Conservation (phyloP, 2,329 filamentous ascomycete species). For the Podosphaera fusca region DNA sequence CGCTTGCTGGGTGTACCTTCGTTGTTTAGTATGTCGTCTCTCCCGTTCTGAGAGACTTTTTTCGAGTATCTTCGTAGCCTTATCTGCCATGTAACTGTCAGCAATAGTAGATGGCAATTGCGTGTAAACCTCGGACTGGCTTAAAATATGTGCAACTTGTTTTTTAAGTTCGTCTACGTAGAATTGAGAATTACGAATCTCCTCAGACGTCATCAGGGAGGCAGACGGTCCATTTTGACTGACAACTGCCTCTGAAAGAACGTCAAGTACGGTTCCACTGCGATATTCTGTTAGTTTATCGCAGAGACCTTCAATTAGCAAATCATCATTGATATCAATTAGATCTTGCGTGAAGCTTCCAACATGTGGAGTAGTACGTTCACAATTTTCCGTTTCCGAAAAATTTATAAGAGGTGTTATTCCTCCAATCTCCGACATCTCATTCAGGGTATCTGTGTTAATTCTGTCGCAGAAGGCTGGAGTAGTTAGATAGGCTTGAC, state of each 20-base stretch:
- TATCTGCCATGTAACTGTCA: no score
- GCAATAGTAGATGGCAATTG: no score
- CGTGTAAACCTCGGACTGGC: neutral
- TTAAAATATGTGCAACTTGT: neutral
- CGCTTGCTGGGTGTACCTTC: no score
- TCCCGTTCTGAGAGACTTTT: no score
- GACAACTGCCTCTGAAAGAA: neutral
- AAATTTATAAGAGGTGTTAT: neutral
- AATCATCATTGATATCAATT: conserved; percentile 1
- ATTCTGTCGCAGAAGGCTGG: neutral
- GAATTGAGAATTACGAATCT: neutral
- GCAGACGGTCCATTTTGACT: neutral
- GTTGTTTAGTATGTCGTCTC: no score
- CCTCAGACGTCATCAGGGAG: neutral
- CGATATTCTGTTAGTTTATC: neutral
- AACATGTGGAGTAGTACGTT: neutral
- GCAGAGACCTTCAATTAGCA: neutral
- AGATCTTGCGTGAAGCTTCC: conserved; percentile 2
- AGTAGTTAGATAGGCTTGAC: neutral
- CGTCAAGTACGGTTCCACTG: neutral
- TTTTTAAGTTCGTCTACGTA: neutral
- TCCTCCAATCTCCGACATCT: neutral
- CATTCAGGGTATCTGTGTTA: neutral
- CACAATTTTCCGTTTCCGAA: neutral
- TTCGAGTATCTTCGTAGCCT: no score